A percentile compares a stretch with the other conserved stretches of the same genome.
phyloP scores from a whole-genome alignment of 1,284 basidiomycete species.

The Limonomyces culmigenus region DNA sequence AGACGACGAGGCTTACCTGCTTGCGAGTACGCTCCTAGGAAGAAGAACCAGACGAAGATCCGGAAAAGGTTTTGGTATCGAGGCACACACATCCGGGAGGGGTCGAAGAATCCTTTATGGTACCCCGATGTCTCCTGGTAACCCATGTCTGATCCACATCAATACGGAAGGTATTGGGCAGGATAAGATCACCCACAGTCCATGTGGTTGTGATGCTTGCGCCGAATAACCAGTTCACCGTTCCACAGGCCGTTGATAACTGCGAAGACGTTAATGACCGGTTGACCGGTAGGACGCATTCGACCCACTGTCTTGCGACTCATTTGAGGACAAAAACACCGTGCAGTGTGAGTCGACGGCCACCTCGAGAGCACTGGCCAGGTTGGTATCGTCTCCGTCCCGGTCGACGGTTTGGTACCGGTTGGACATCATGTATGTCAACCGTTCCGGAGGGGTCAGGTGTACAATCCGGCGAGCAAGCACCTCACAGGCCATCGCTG shows the following conservation, averaged over 20 bases:
- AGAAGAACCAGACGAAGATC: conserved; percentile 69
- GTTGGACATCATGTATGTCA: conserved; percentile 59
- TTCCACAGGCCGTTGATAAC: conserved; percentile 64
- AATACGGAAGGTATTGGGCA: neutral
- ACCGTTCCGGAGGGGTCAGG: conserved; percentile 38
- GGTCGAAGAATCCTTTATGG: conserved; percentile 52
- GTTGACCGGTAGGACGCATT: neutral
- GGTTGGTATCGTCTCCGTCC: conserved; percentile 65
- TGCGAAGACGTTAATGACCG: conserved; percentile 11
- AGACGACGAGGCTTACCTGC: conserved; percentile 33
- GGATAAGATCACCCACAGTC: conserved; percentile 33
- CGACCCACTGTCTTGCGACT: conserved; percentile 62
- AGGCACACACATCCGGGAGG: conserved; percentile 74
- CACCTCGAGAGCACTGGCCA: conserved; percentile 62
- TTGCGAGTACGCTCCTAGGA: conserved; percentile 75
- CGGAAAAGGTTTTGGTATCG: conserved; percentile 67
- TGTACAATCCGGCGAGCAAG: conserved; percentile 75
- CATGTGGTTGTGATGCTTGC: conserved; percentile 51
- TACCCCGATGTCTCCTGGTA: no score
- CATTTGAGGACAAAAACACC: conserved; percentile 77
- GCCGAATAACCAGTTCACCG: conserved; percentile 67
- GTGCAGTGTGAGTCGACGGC: conserved; percentile 74
- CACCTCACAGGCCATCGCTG: conserved; percentile 75
- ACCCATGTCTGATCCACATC: no score
- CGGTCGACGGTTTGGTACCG: conserved; percentile 47